Percentiles rank a stretch among this genome's conserved stretches.
These are phyloP conservation scores for Penicillium expansum DNA, from an alignment of 2,329 filamentous ascomycete species.

Conservation along the genomic window DNA sequence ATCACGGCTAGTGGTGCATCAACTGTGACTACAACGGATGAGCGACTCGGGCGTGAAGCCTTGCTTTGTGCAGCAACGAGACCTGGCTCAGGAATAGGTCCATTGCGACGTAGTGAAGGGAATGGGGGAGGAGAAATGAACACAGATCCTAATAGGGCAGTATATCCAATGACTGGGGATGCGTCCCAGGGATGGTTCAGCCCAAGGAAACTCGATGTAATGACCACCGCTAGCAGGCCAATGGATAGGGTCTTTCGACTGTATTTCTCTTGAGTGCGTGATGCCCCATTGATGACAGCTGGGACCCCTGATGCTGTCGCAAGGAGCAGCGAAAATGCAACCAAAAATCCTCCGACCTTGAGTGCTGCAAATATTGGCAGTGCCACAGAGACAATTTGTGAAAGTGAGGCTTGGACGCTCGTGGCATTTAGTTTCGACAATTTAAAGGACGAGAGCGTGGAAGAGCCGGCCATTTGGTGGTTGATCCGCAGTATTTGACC, in stretches of 20 bases:
- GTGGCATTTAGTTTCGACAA: constrained; percentile 19
- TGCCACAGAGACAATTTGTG: constrained; percentile 42
- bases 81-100: constrained; percentile 22
- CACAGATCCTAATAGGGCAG: constrained; percentile 47
- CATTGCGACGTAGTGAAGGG: constrained; percentile 17
- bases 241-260: constrained; percentile 30
- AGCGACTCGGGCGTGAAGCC: constrained; percentile 1
- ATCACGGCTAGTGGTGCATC: constrained; percentile 31
- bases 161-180: constrained; percentile 47
- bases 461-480: constrained; percentile 7
- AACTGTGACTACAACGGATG: constrained; percentile 18
- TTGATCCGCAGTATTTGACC: constrained; percentile 24
- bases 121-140: constrained; percentile 52
- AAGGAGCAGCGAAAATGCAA: constrained; percentile 52
- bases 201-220: constrained; percentile 29
- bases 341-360: constrained; percentile 54
- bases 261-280: constrained; percentile 20
- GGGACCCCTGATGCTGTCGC: constrained; percentile 48
- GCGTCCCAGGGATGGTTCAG: constrained; percentile 34
- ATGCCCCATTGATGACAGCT: constrained; percentile 17
- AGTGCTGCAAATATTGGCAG: constrained; percentile 58
- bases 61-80: constrained; percentile 23
- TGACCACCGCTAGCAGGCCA: constrained; percentile 23
- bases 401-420: constrained; percentile 22
- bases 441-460: constrained; percentile 8